phyloP scores from a whole-genome alignment of 1,284 basidiomycete species.

The Ceratobasidium sp. region DNA sequence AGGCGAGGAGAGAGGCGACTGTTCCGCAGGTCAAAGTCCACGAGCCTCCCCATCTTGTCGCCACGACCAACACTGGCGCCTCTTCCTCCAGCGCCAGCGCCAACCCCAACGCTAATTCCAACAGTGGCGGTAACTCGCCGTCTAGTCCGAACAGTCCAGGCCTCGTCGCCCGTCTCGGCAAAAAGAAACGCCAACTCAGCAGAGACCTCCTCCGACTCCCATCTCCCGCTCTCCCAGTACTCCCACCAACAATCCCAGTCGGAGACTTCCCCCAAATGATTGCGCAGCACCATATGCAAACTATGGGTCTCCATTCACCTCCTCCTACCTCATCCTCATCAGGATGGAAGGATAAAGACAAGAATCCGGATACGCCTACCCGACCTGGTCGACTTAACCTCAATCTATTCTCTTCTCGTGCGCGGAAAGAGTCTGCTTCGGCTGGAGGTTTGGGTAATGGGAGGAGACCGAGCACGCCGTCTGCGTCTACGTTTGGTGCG shows the following conservation, averaged over 20 bases:
- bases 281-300: constrained; percentile 43
- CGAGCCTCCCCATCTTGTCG: too few relatives aligned
- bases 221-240: neutral
- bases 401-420: constrained; percentile 7
- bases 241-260: neutral
- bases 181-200: constrained; percentile 38
- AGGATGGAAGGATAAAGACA: neutral
- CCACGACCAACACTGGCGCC: too few relatives aligned
- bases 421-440: constrained; percentile 20
- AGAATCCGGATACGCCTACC: neutral
- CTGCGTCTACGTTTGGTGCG: neutral
- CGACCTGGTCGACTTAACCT: constrained; percentile 21
- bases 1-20: too few relatives aligned
- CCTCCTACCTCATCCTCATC: neutral
- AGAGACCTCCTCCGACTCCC: constrained; percentile 15
- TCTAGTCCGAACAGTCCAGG: constrained; percentile 1
- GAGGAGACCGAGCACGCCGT: constrained; percentile 29
- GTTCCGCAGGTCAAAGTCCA: too few relatives aligned
- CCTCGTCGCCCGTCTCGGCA: constrained; percentile 22
- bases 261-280: constrained; percentile 29
- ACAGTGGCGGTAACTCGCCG: neutral
- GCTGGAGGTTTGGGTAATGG: neutral
- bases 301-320: constrained; percentile 14
- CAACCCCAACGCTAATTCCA: too few relatives aligned
- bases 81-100: too few relatives aligned